Percentiles rank a stretch among this genome's conserved stretches.
Evolutionary conservation across 2,329 filamentous ascomycete genomes (phyloP).

Genomic region (Cercospora citrullina): DNA sequence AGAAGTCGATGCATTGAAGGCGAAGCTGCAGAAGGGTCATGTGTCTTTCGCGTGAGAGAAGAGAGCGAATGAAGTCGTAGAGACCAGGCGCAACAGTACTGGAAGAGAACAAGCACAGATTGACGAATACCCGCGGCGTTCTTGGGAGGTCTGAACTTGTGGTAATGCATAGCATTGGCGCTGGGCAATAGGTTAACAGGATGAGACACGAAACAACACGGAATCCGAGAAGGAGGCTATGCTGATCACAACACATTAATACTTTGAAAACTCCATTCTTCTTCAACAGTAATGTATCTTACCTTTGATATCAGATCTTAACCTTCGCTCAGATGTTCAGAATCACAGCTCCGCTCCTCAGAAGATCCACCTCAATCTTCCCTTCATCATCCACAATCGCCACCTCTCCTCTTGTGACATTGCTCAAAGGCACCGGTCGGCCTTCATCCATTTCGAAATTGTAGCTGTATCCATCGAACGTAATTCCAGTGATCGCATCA

Average conservation of each 20-base stretch:
- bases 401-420: slow-evolving; percentile 57
- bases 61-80: neutral
- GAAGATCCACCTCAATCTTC: slow-evolving; percentile 30
- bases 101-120: neutral
- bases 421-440: slow-evolving; percentile 54
- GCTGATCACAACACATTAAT: neutral
- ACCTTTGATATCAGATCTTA: neutral
- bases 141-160: neutral
- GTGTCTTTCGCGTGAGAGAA: neutral
- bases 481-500: slow-evolving; percentile 62
- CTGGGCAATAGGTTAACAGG: neutral
- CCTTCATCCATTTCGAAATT: slow-evolving; percentile 60
- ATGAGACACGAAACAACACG: neutral
- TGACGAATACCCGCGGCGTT: neutral
- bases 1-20: slow-evolving; percentile 5
- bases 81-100: neutral
- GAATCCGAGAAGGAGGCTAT: neutral
- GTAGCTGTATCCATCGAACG: slow-evolving; percentile 63
- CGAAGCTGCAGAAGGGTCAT: neutral
- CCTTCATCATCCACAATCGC: slow-evolving; percentile 41
- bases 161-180: neutral
- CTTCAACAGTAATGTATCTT: neutral
- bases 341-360: slow-evolving; percentile 37
- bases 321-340: slow-evolving; percentile 13
- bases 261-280: neutral